These are phyloP conservation scores for Gentiana macrophylla DNA, from an alignment of 257 asterid species.

Conservation along the genomic window DNA sequence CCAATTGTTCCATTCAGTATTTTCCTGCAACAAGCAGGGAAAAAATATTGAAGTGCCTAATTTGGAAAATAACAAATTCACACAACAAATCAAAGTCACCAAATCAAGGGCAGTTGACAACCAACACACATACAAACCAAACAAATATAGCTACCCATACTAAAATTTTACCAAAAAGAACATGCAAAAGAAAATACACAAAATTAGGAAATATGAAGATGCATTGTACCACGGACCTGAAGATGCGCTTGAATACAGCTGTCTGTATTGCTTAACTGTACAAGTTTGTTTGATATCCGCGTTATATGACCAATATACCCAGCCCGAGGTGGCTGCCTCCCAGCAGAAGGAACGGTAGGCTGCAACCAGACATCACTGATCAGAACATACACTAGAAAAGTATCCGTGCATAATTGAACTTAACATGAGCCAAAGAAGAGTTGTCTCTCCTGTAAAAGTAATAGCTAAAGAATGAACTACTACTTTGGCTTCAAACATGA, in stretches of 20 bases:
- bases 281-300: conserved; percentile 68
- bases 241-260: conserved; percentile 45
- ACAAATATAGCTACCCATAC: too few relatives aligned
- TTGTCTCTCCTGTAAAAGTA: too few relatives aligned
- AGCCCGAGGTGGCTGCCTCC: conserved; percentile 59
- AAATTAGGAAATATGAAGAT: conserved; percentile 2
- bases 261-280: conserved; percentile 53
- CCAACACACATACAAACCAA: too few relatives aligned
- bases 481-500: not conserved
- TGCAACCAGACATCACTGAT: conserved; percentile 25
- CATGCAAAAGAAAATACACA: not conserved
- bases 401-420: not conserved
- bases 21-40: conserved; percentile 38
- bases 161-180: not conserved
- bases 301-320: conserved; percentile 87
- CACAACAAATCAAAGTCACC: too few relatives aligned
- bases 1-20: conserved; percentile 71
- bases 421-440: not conserved
- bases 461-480: too few relatives aligned
- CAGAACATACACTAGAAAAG: conserved; percentile 7
- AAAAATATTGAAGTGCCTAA: too few relatives aligned
- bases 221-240: conserved; percentile 39
- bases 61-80: too few relatives aligned
- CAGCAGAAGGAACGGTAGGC: conserved; percentile 68
- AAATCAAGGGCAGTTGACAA: too few relatives aligned